Evolutionary conservation across 345 rosid genomes (phyloP), one percentile per base, ranked within the genome.

Genomic region (Nephelium lappaceum): DNA sequence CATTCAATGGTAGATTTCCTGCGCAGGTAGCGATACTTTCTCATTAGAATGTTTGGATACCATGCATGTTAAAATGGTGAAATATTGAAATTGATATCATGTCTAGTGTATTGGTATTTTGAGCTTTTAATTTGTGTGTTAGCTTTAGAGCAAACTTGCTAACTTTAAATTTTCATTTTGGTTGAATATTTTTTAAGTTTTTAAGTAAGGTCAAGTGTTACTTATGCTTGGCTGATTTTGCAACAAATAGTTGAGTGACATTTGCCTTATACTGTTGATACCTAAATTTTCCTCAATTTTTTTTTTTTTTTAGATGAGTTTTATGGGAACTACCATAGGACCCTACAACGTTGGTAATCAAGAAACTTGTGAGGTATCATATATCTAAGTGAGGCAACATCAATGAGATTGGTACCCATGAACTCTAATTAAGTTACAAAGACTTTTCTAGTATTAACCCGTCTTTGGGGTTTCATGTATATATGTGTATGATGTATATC

Each of bases 1-100:
- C 85, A 45, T 85, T 85, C 51, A 21, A 51, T 60, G 77, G 81
- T 19, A 79, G 66, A 76, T 82, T 85, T 67, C 85, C 78, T 12
- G 84, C 85, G 6, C 83, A 82, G 87, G 87, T 79, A 58, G 57
- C n/a, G 11, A 64, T 41, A 36, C 23, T 12, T 21, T 10, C 27
- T 47, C 31, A 58, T 18, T 27, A 58, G 63, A 61, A 78, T 58
- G n/a, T 15, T 23, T 8, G 19, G 27, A 21, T 67, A n/a, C n/a
- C 41, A 24, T 62, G 23, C 53, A 42, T 75, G 47, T 69, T 19
- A 41, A 65, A 55, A 11, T 62, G 60, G 36, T 67, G 61, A 39
- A 62, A 62, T 8, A 31, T 36, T 38, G 39, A 19, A 57, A 24
- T 51, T 74, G 55, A 42, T 74, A 45, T 47, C 63, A 24, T 23